phyloP scores from a whole-genome alignment of 1,284 basidiomycete species.

The Coriolopsis trogii region DNA sequence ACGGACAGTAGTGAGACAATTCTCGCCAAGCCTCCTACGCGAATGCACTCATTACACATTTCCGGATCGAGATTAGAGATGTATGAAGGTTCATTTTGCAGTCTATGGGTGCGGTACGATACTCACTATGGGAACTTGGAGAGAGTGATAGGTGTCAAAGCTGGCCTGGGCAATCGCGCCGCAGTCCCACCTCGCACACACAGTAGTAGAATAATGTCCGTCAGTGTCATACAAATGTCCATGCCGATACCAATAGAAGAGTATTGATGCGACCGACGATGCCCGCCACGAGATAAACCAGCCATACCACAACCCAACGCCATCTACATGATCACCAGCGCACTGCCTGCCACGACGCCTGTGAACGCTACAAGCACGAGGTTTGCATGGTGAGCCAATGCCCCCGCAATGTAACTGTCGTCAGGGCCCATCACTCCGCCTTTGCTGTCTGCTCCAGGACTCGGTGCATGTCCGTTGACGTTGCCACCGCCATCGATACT shows the following conservation, averaged over 20 bases:
- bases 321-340: constrained; percentile 46
- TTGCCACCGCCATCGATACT: constrained; percentile 54
- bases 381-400: constrained; percentile 44
- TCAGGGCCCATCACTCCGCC: constrained; percentile 57
- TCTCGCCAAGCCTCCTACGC: not conserved
- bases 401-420: constrained; percentile 65
- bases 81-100: constrained; percentile 10
- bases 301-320: constrained; percentile 8
- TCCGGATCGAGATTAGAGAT: constrained; percentile 5
- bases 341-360: constrained; percentile 49
- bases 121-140: constrained; percentile 4
- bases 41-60: not conserved
- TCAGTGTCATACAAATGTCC: constrained; percentile 27
- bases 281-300: constrained; percentile 1
- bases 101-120: constrained; percentile 2
- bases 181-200: constrained; percentile 15
- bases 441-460: constrained; percentile 44
- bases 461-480: constrained; percentile 48
- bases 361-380: constrained; percentile 42
- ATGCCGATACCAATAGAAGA: constrained; percentile 7
- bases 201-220: constrained; percentile 17
- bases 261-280: constrained; percentile 16
- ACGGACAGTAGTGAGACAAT: constrained; percentile 11
- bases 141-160: not conserved
- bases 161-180: not conserved